Conservation (phyloP, 2,329 filamentous ascomycete species). For the Akanthomyces uredinophilus region DNA sequence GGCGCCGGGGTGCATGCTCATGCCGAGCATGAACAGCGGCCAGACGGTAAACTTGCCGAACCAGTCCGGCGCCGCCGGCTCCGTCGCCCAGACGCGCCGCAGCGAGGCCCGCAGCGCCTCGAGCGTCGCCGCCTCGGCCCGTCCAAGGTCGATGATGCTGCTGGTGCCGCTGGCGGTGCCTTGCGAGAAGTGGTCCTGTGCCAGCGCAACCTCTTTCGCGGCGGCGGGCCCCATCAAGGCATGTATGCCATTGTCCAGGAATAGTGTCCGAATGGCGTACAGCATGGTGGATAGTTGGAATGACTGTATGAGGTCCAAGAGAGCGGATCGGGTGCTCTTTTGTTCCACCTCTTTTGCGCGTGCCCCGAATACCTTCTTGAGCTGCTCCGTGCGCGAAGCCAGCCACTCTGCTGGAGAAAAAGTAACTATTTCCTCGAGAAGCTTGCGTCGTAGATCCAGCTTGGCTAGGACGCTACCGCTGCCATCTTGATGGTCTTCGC, state of each 20-base stretch:
- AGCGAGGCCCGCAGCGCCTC: background rate
- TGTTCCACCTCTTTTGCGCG: background rate
- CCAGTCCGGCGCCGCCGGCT: slow-evolving; percentile 3
- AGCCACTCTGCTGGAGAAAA: slow-evolving; percentile 7
- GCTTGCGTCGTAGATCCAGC: background rate
- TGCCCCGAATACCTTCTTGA: background rate
- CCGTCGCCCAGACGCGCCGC: slow-evolving; percentile 9
- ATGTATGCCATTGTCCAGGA: slow-evolving; percentile 10
- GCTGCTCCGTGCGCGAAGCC: background rate
- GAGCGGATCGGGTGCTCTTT: background rate
- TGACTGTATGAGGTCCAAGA: slow-evolving; percentile 9
- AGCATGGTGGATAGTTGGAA: slow-evolving; percentile 10
- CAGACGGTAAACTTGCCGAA: slow-evolving; percentile 15
- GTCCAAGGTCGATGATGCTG: background rate
- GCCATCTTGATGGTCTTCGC: background rate
- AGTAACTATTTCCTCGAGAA: background rate
- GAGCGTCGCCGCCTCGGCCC: background rate
- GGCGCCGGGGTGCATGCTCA: background rate
- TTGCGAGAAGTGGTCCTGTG: background rate
- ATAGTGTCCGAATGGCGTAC: slow-evolving; percentile 16
- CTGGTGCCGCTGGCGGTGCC: background rate
- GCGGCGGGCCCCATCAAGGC: background rate
- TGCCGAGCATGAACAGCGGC: slow-evolving; percentile 15
- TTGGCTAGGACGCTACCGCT: background rate
- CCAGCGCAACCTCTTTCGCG: too few relatives aligned